Base-by-base conservation (phyloP, 306 rosid species). In the Vicia sativa region DNA sequence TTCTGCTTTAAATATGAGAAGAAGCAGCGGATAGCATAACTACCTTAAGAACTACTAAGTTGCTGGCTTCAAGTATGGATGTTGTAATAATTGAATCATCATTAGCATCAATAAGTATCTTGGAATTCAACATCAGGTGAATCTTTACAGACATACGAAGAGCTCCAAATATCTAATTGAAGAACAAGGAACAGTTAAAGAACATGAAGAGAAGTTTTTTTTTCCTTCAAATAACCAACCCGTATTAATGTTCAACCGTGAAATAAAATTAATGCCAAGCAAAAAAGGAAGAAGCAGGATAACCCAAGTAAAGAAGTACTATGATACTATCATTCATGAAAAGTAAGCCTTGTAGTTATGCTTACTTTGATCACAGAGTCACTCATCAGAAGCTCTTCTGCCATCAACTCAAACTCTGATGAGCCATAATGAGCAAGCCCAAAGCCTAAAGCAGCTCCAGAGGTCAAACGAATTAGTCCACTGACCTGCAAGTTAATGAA, bases 301-400 rank as follows among this genome's bases (percentile, higher is more conserved):
- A 29, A 54, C 38, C 34, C 53, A 70, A 26, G 68, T 55, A 16
- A 50, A 34, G 46, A 39, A 67, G 31, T 37, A 35, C 29, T 54
- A 13, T 25, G 35, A 25, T 25, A 35, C 29, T 54, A 13, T 25
- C 44, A 25, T 25, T 62, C 16, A 39, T 60, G 48, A 41, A 31
- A 57, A 37, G 29, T 42, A 48, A 35, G n/a, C 70, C 44, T 44
- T 65, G 34, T 48, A 77, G 38, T 50, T 62, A 62, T 52, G 78
- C 95, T 85, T 77, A 77, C 98, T 96, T 90, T 88, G 81, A 93
- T 67, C 64, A 76, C 78, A 71, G 97, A 90, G 80, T 93, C 93
- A 68, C 98, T 90, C 98, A 93, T 93, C 75, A 93, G 76, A 85
- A 93, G 98, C 87, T 93, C 98, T 79, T 93, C 98, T 42, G 98